Base-by-base conservation (phyloP, 1,139 yeast genomes). In the Suhomyces panamericanus region DNA sequence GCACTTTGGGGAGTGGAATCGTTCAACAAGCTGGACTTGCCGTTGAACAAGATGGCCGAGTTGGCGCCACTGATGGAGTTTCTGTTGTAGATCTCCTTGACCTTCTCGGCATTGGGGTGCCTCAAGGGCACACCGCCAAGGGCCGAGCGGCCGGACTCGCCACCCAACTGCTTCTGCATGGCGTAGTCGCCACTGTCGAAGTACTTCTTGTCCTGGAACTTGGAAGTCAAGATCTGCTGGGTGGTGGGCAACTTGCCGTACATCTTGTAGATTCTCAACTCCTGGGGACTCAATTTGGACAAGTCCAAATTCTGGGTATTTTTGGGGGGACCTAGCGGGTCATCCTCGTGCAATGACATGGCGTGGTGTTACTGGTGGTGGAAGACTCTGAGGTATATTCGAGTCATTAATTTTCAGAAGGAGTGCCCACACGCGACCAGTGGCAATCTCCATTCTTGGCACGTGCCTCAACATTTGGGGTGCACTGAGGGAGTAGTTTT, bases 181-280 rank as follows among this genome's bases (percentile, higher is more conserved):
- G 98, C 98, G 63, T 95, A 93, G 67, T 93, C 99, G 17, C 99
- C 99, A 49, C 96, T 87, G 59, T 93, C 99, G 61, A 93, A 95
- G 67, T 86, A 93, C 68, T 90, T 90, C 58, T 96, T 83, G 57
- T 93, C 98, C 63, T 85, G 85, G 55, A 86, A 70, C 64, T 88
- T 89, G 53, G 86, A 81, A 46, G 87, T 78, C 49, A 93, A 77
- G 32, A 93, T 74, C 53, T 91, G 97, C 49, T 87, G 87, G 45
- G 86, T 84, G 32, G 93, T 80, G 36, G 99, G 99, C 47, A 93
- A 71, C 62, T 85, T 87, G 29, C 98, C 98, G 63, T 91, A 91
- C 73, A 90, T 70, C 58, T 81, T 85, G 68, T 83, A 85, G 31
- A 91, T 69, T 51, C 79, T 79, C 57, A 80, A 66, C 61, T 85